These are phyloP conservation scores for Daedaleopsis nitida DNA, from an alignment of 768 basidiomycete species.

Conservation along the genomic window DNA sequence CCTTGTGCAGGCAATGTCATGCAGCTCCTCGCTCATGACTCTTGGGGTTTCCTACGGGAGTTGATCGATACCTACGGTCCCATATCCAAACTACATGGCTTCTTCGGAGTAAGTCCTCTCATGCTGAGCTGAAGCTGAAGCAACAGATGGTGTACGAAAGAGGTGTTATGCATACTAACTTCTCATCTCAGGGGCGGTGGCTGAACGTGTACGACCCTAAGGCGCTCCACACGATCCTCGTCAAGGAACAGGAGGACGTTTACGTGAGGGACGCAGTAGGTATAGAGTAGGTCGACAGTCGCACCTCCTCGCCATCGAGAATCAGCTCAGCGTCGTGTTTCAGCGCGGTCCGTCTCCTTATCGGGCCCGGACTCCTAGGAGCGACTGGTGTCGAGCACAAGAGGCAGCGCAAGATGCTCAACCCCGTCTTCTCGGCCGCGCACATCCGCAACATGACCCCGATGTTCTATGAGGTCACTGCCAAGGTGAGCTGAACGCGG, in stretches of 20 bases:
- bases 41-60: constrained; percentile 11
- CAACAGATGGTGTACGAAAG: too few relatives aligned
- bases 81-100: constrained; percentile 8
- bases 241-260: constrained; percentile 23
- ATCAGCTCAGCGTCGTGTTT: too few relatives aligned
- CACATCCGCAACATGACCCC: constrained; percentile 26
- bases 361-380: constrained; percentile 23
- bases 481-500: constrained; percentile 2
- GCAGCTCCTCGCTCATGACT: constrained; percentile 5
- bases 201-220: constrained; percentile 18
- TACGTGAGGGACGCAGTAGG: constrained; percentile 7
- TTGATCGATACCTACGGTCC: constrained; percentile 11
- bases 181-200: not conserved
- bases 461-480: constrained; percentile 22
- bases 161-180: not conserved
- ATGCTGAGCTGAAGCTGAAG: too few relatives aligned
- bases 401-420: constrained; percentile 26
- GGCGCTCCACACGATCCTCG: constrained; percentile 21
- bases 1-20: constrained; percentile 11
- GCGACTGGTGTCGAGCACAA: constrained; percentile 18
- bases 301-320: not conserved
- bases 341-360: not conserved
- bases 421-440: constrained; percentile 26
- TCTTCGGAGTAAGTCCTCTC: constrained; percentile 9
- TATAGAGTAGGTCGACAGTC: not conserved